A percentile compares a stretch with the other conserved stretches of the same genome.
phyloP scores from a whole-genome alignment of 176 grass and related monocot genomes.

The Avena insularis region DNA sequence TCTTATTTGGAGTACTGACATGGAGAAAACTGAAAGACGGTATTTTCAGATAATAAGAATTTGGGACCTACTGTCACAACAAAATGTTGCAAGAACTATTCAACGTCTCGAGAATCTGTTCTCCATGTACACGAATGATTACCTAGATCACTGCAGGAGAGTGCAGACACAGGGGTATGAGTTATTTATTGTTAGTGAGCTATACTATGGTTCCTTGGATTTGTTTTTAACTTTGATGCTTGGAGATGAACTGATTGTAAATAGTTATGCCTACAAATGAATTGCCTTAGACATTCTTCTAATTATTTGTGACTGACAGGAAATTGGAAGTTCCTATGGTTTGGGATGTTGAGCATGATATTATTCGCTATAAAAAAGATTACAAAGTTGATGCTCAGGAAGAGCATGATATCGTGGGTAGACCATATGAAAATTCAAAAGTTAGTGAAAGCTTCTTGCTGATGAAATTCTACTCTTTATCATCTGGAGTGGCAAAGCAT shows the following conservation, averaged over 20 bases:
- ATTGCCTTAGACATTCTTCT: not conserved
- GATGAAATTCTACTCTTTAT: slow-evolving; percentile 91
- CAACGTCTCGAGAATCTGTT: slow-evolving; percentile 70
- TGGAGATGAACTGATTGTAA: not conserved
- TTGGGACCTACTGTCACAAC: slow-evolving; percentile 64
- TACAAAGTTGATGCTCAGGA: slow-evolving; percentile 16
- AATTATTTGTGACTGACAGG: slow-evolving; percentile 48
- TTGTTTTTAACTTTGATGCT: not conserved
- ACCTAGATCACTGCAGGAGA: slow-evolving; percentile 59
- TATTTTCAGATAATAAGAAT: slow-evolving; percentile 76
- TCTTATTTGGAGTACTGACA: slow-evolving; percentile 81
- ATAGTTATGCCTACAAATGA: slow-evolving; percentile 11
- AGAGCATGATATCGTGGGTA: slow-evolving; percentile 36
- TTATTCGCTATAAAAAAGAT: slow-evolving; percentile 56
- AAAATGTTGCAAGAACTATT: slow-evolving; percentile 52
- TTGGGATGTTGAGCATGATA: slow-evolving; percentile 58
- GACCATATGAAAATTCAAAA: slow-evolving; percentile 66
- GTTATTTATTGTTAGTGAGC: not conserved
- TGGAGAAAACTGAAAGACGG: slow-evolving; percentile 47
- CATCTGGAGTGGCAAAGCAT: slow-evolving; percentile 69
- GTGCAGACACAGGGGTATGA: slow-evolving; percentile 57
- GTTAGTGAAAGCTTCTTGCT: slow-evolving; percentile 84
- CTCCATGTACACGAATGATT: slow-evolving; percentile 76
- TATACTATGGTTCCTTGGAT: not conserved
- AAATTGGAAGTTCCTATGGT: slow-evolving; percentile 63